Evolutionary conservation across 441 rosid species (phyloP).

Genomic region (Gossypium davidsonii): DNA sequence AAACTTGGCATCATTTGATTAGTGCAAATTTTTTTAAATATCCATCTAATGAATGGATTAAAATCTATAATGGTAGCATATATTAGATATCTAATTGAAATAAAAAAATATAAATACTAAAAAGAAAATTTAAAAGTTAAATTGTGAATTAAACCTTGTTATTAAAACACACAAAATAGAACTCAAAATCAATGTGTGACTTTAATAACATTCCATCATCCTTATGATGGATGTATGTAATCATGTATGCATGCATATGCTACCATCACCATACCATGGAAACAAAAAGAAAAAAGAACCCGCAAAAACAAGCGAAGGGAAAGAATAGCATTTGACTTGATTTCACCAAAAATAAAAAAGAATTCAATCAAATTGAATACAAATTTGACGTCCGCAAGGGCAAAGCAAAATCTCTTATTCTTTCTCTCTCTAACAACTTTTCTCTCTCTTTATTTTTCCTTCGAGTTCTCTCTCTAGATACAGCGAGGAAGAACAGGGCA

Average conservation of each 20-base stretch:
- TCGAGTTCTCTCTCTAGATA: slow-evolving; percentile 44
- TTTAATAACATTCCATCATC: no score
- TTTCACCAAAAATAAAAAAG: neutral
- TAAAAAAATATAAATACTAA: no score
- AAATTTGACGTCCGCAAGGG: slow-evolving; percentile 95
- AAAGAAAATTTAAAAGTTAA: no score
- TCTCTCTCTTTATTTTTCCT: slow-evolving; percentile 22
- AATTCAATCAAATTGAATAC: slow-evolving; percentile 67
- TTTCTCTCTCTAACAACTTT: slow-evolving; percentile 17
- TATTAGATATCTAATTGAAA: no score
- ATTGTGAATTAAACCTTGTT: no score
- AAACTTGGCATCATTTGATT: no score
- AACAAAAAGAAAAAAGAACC: neutral
- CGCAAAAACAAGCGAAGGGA: slow-evolving; percentile 4
- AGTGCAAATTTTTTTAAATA: no score
- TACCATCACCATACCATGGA: neutral
- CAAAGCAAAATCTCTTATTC: slow-evolving; percentile 26
- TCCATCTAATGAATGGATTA: no score
- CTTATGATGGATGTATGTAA: neutral
- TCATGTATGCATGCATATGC: neutral
- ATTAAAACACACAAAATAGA: no score
- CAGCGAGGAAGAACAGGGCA: slow-evolving; percentile 55
- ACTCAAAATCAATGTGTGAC: no score
- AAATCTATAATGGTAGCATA: no score
- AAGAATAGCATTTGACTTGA: slow-evolving; percentile 49